phyloP scores from a whole-genome alignment of 768 basidiomycete species.

The Tylopilus sp. region DNA sequence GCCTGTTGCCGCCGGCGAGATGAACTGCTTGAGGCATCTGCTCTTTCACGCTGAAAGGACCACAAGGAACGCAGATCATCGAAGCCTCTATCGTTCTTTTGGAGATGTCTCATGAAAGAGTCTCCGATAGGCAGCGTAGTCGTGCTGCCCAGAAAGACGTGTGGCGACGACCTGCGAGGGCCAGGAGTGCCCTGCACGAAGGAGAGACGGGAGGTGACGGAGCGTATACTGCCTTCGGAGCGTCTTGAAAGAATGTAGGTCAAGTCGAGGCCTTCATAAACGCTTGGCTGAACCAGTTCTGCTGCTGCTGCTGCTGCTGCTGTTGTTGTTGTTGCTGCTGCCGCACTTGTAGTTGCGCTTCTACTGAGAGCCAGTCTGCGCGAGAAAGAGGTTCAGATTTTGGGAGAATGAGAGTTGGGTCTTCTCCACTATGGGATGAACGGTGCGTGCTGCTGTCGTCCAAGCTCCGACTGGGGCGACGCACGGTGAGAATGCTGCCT shows the following conservation, averaged over 20 bases:
- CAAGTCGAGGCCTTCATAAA: constrained; percentile 42
- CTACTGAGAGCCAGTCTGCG: constrained; percentile 54
- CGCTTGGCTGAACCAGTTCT: not conserved
- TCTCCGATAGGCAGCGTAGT: constrained; percentile 38
- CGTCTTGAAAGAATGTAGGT: constrained; percentile 39
- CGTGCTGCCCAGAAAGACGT: constrained; percentile 34
- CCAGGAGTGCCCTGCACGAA: constrained; percentile 8
- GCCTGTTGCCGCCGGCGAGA: constrained; percentile 23
- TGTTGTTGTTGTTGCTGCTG: constrained; percentile 9
- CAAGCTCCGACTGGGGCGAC: constrained; percentile 58
- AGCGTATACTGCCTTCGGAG: constrained; percentile 35
- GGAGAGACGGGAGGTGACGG: constrained; percentile 21
- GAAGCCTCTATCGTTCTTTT: constrained; percentile 42
- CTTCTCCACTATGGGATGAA: constrained; percentile 19
- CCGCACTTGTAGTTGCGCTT: constrained; percentile 36
- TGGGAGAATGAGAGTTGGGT: constrained; percentile 36
- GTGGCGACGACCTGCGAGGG: constrained; percentile 21
- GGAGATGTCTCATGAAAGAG: constrained; percentile 37
- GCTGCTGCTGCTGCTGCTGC: not conserved
- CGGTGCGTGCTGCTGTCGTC: constrained; percentile 40
- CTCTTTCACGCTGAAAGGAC: constrained; percentile 57
- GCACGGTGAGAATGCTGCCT: constrained; percentile 54
- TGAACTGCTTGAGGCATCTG: constrained; percentile 30
- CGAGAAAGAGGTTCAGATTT: constrained; percentile 41
- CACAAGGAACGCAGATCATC: constrained; percentile 45